These are phyloP conservation scores for Lachancea kluyveri DNA, from an alignment of 805 yeast species.

Conservation along the genomic window DNA sequence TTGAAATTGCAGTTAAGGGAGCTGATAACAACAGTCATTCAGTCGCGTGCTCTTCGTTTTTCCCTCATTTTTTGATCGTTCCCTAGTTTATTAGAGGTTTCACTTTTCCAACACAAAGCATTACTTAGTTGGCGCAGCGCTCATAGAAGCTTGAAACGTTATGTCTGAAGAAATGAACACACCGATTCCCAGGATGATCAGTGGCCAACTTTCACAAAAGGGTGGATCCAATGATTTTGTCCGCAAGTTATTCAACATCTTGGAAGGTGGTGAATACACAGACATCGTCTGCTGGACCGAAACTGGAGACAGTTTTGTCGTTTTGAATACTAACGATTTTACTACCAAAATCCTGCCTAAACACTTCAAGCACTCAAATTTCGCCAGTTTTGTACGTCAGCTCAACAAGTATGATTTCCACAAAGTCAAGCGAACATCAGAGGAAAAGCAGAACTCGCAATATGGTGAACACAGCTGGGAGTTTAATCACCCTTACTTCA, in stretches of 20 bases:
- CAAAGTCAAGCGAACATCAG: conserved; percentile 74
- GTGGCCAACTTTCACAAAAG: too few species aligned
- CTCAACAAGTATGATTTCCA: conserved; percentile 96
- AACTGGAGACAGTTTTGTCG: conserved; percentile 81
- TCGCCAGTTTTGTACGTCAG: conserved; percentile 92
- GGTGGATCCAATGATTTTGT: conserved; percentile 63
- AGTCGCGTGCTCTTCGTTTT: too few species aligned
- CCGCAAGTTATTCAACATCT: conserved; percentile 73
- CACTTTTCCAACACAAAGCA: too few species aligned
- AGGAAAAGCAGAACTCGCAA: conserved; percentile 46
- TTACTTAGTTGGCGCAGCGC: too few species aligned
- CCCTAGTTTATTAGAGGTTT: too few species aligned
- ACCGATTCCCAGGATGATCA: too few species aligned
- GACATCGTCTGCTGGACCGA: conserved; percentile 82
- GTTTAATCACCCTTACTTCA: conserved; percentile 86
- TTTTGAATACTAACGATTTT: conserved; percentile 83
- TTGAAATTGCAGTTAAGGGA: too few species aligned
- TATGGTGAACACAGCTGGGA: conserved; percentile 88
- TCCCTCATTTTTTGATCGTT: too few species aligned
- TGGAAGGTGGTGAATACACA: conserved; percentile 72
- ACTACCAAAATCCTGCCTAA: conserved; percentile 83
- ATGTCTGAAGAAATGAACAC: too few species aligned
- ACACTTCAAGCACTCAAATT: conserved; percentile 92
- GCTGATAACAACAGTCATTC: too few species aligned
- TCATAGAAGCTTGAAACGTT: too few species aligned